Base-by-base conservation (phyloP, 2,329 filamentous ascomycete species). In the Venturia nashicola region DNA sequence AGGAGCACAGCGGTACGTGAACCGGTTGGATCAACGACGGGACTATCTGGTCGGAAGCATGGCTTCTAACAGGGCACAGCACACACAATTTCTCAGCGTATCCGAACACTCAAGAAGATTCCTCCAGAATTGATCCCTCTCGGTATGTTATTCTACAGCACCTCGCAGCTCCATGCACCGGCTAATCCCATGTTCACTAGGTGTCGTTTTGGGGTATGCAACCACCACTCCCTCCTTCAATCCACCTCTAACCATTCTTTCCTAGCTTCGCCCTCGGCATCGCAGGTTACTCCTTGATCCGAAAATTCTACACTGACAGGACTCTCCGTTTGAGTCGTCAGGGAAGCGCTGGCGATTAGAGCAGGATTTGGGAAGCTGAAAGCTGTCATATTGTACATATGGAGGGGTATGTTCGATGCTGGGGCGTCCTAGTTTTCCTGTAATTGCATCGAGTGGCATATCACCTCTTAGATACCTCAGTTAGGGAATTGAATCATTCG, bases 1-100 rank as follows among this genome's bases (percentile, higher is more conserved):
- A 86, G 75, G 79, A 82, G 73, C 83, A 86, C 68, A 80, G 81
- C 73, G 84, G 84, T 87, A 82, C 69, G 79, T 67, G 65, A 64
- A 36, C 39, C 14, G 16, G 18, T 39, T 32, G 20, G 27, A 5
- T 42, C 27, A 8, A 5, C 3, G 23, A 46, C 9, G n/a, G n/a
- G 32, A n/a, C 36, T 61, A n/a, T 42, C n/a, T 27, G 39, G 36
- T 4, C 5, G 23, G 27, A 62, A 51, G n/a, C 7, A 34, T 46
- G 46, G 18, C 12, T 12, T 43, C 61, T 62, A 43, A 62, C 32
- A 16, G 4, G 20, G 14, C 62, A 63, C 71, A 99, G 94, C 91
- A 76, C 94, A 97, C 82, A 97, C 93, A 72, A 86, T 97, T 78
- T 96, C 93, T 69, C 94, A 97, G 82, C 90, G 93, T 76, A 83